These are phyloP conservation scores for Centrapalus pauciflorus DNA, from an alignment of 129 eudicot species.

Conservation along the genomic window DNA sequence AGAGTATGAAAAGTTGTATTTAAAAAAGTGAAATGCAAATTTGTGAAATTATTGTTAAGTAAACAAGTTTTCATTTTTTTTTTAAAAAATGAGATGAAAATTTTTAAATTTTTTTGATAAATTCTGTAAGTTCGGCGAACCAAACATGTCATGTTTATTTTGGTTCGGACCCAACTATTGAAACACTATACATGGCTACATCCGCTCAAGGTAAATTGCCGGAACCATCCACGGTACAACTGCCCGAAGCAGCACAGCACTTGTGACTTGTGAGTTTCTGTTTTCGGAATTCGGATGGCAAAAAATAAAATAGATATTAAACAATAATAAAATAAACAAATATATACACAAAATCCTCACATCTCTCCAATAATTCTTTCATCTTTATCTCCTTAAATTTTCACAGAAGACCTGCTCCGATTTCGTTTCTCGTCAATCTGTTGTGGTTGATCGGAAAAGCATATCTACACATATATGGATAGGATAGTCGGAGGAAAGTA, in stretches of 20 bases:
- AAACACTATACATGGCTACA: too few relatives aligned
- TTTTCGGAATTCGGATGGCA: slow-evolving; percentile 13
- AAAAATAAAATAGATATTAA: not conserved
- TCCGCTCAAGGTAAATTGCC: too few relatives aligned
- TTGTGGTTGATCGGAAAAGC: slow-evolving; percentile 30
- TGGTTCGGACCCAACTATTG: too few relatives aligned
- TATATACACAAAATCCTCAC: slow-evolving; percentile 20
- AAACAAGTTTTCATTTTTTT: too few relatives aligned
- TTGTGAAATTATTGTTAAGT: too few relatives aligned
- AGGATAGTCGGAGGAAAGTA: slow-evolving; percentile 89
- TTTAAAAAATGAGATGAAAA: too few relatives aligned
- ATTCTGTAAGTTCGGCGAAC: too few relatives aligned
- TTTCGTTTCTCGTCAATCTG: slow-evolving; percentile 16
- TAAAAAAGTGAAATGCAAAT: too few relatives aligned
- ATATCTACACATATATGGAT: slow-evolving; percentile 50
- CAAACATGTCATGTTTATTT: too few relatives aligned
- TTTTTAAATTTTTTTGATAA: too few relatives aligned
- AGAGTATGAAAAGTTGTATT: too few relatives aligned
- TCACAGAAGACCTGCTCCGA: slow-evolving; percentile 7
- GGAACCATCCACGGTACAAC: not conserved
- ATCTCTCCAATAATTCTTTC: slow-evolving; percentile 33
- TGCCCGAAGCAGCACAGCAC: not conserved
- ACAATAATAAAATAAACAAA: not conserved
- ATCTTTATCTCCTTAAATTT: slow-evolving; percentile 22
- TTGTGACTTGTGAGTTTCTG: not conserved